Percentiles rank a stretch among this genome's conserved stretches.
Evolutionary conservation across 2,329 filamentous ascomycete genomes (phyloP).

Genomic region (Calonectria pteridis): DNA sequence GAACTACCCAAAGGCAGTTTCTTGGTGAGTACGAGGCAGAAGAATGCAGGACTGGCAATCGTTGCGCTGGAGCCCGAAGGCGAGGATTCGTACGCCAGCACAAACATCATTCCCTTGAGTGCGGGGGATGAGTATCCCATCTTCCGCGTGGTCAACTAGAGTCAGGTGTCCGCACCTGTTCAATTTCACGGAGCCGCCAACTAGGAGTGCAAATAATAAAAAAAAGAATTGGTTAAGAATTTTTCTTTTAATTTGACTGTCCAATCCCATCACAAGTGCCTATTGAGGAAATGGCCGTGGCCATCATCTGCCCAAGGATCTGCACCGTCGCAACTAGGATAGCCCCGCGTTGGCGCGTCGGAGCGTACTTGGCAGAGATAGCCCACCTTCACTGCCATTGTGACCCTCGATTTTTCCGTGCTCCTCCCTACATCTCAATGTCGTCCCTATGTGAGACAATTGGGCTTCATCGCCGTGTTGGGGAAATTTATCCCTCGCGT

Average conservation of each 20-base stretch:
- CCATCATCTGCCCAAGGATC: neutral
- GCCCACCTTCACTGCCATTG: neutral
- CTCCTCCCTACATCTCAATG: neutral
- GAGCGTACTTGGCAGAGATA: neutral
- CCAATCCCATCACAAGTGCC: neutral
- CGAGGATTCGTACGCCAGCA: slow-evolving; percentile 49
- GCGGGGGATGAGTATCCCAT: slow-evolving; percentile 48
- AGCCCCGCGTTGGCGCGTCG: neutral
- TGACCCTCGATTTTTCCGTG: neutral
- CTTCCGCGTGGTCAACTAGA: slow-evolving; percentile 37
- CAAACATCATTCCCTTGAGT: slow-evolving; percentile 46
- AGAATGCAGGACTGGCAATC: slow-evolving; percentile 47
- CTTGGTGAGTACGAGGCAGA: slow-evolving; percentile 48
- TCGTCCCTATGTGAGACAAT: neutral
- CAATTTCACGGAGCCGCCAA: neutral
- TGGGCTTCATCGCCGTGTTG: neutral
- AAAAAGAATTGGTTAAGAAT: neutral
- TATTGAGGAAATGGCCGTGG: neutral
- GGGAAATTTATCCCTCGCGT: neutral
- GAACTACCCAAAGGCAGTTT: slow-evolving; percentile 47
- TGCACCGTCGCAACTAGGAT: neutral
- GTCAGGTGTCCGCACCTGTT: neutral
- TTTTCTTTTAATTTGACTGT: neutral
- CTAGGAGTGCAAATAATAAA: neutral
- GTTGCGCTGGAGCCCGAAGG: slow-evolving; percentile 49